Percentiles rank a stretch among this genome's conserved stretches.
These are phyloP conservation scores for Stereum hirsutum DNA, from an alignment of 1,284 basidiomycete species.

Conservation along the genomic window DNA sequence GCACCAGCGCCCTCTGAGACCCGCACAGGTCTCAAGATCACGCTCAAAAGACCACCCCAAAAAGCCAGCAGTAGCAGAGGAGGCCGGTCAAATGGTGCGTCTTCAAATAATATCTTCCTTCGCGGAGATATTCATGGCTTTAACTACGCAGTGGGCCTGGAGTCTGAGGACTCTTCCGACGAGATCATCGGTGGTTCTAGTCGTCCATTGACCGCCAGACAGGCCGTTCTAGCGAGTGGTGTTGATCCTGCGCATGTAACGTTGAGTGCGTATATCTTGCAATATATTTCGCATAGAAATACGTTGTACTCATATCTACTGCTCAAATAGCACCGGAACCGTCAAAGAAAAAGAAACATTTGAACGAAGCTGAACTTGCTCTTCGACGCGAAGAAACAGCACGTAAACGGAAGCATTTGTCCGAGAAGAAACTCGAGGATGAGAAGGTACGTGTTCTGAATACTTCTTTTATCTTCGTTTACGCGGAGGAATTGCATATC, in stretches of 20 bases:
- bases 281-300: neutral
- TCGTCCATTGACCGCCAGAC: slow-evolving; percentile 55
- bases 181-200: slow-evolving; percentile 16
- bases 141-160: slow-evolving; percentile 24
- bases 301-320: slow-evolving; percentile 3
- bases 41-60: slow-evolving; percentile 45
- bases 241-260: slow-evolving; percentile 60
- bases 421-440: slow-evolving; percentile 87
- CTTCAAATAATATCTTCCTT: slow-evolving; percentile 12
- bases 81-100: slow-evolving; percentile 14
- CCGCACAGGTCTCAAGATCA: slow-evolving; percentile 41
- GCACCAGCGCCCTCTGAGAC: slow-evolving; percentile 11
- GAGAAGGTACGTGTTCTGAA: slow-evolving; percentile 60
- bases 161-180: slow-evolving; percentile 44
- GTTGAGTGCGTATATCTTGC: slow-evolving; percentile 28
- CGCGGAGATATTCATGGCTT: neutral
- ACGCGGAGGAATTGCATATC: too few species aligned
- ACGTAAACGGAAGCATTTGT: slow-evolving; percentile 75
- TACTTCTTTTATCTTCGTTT: neutral
- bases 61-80: slow-evolving; percentile 24
- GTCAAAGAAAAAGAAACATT: slow-evolving; percentile 62
- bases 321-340: slow-evolving; percentile 29
- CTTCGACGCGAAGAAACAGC: slow-evolving; percentile 81
- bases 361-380: slow-evolving; percentile 79
- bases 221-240: slow-evolving; percentile 62